Conservation (phyloP, 805 yeast genomes). For the Kazachstania africana region DNA sequence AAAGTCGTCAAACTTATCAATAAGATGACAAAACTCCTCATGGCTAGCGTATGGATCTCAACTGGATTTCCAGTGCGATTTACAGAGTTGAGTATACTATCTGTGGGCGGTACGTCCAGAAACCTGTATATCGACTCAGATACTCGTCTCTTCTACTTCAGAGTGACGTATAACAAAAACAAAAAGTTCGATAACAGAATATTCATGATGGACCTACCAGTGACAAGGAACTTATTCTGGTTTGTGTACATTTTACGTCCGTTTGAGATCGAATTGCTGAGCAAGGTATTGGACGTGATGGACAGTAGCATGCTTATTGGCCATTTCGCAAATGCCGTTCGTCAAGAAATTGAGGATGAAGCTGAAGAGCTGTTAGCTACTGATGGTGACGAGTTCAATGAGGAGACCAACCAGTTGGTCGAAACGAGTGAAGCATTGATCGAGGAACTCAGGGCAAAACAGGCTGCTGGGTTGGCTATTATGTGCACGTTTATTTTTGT, state of each 20-base stretch:
- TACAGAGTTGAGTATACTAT: neutral
- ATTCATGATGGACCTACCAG: neutral
- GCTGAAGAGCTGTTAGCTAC: neutral
- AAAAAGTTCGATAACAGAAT: neutral
- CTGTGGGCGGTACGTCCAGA: neutral
- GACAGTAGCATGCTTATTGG: neutral
- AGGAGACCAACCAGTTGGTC: neutral
- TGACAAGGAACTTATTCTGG: neutral
- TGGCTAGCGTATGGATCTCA: neutral
- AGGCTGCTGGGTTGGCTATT: neutral
- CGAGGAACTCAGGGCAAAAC: too few species aligned
- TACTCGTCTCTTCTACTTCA: neutral
- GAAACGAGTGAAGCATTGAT: neutral
- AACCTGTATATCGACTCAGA: neutral
- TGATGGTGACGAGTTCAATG: too few species aligned
- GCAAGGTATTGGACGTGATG: neutral
- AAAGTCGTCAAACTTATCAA: neutral
- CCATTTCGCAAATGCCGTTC: neutral
- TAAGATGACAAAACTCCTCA: neutral
- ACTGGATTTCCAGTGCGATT: neutral
- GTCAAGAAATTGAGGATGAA: neutral
- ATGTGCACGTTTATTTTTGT: neutral
- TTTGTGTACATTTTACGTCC: neutral
- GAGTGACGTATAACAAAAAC: neutral
- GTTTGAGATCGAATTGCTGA: neutral